phyloP scores from a whole-genome alignment of 139 green algal genomes.

The Cymbomonas tetramitiformis region DNA sequence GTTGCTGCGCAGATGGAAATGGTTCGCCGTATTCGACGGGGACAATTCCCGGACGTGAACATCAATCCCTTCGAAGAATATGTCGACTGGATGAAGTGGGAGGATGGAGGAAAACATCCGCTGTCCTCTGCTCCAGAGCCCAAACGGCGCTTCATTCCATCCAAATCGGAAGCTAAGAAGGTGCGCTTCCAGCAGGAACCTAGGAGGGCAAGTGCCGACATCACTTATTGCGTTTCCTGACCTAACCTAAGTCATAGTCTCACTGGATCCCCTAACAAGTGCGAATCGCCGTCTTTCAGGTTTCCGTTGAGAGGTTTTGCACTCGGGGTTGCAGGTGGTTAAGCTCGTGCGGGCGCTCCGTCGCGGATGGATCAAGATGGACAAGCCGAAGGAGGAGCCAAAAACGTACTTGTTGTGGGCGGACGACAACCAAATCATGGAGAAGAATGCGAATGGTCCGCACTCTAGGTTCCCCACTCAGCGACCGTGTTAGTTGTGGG shows the following conservation, averaged over 20 bases:
- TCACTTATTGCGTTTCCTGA: no score
- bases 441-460: constrained; percentile 53
- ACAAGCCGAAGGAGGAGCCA: constrained; percentile 27
- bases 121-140: constrained; percentile 68
- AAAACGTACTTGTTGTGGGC: constrained; percentile 78
- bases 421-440: constrained; percentile 48
- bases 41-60: neutral
- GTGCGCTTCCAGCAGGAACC: no score
- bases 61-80: constrained; percentile 14
- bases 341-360: constrained; percentile 76
- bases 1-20: no score
- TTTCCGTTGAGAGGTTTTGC: no score
- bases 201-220: no score
- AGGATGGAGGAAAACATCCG: constrained; percentile 59
- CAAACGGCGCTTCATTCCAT: constrained; percentile 88
- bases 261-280: no score
- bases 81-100: constrained; percentile 58
- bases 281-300: no score
- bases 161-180: constrained; percentile 90
- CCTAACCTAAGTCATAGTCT: no score
- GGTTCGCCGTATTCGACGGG: neutral
- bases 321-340: no score
- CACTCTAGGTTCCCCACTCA: no score
- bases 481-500: no score
- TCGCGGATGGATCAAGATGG: constrained; percentile 72